Conservation (phyloP, 768 basidiomycete species). For the Nidularia sp. region DNA sequence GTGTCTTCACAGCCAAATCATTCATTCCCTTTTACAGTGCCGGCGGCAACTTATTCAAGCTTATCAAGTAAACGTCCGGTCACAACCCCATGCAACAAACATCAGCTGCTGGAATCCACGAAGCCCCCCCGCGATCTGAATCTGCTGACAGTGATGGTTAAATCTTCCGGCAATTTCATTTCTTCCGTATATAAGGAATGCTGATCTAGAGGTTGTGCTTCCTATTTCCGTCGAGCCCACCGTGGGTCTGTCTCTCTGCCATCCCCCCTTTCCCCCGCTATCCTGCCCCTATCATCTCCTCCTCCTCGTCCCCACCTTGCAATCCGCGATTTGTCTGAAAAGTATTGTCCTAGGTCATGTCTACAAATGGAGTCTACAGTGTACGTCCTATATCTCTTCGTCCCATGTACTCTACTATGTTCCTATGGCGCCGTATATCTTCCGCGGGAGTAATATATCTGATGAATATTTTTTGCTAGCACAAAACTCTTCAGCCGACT, state of each 20-base stretch:
- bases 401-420: background rate
- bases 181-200: conserved; percentile 19
- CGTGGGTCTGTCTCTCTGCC: background rate
- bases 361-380: conserved; percentile 20
- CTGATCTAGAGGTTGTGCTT: conserved; percentile 13
- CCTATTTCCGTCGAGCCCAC: conserved; percentile 11
- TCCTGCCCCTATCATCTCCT: conserved; percentile 5
- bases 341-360: conserved; percentile 9
- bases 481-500: conserved; percentile 3
- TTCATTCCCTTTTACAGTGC: conserved; percentile 3
- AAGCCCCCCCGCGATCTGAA: conserved; percentile 13
- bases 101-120: background rate
- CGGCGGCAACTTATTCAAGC: conserved; percentile 11
- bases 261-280: conserved; percentile 1
- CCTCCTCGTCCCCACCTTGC: background rate
- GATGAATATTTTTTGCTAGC: background rate
- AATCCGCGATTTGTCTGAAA: too few species aligned
- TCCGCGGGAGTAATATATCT: background rate
- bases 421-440: background rate
- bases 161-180: conserved; percentile 18
- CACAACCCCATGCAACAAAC: conserved; percentile 1
- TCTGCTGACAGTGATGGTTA: conserved; percentile 9
- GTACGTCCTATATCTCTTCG: conserved; percentile 11
- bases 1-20: too few species aligned
- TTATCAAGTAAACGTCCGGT: background rate